Evolutionary conservation across 78 protist genomes (phyloP).

Genomic region (Chrysochromulina parva): DNA sequence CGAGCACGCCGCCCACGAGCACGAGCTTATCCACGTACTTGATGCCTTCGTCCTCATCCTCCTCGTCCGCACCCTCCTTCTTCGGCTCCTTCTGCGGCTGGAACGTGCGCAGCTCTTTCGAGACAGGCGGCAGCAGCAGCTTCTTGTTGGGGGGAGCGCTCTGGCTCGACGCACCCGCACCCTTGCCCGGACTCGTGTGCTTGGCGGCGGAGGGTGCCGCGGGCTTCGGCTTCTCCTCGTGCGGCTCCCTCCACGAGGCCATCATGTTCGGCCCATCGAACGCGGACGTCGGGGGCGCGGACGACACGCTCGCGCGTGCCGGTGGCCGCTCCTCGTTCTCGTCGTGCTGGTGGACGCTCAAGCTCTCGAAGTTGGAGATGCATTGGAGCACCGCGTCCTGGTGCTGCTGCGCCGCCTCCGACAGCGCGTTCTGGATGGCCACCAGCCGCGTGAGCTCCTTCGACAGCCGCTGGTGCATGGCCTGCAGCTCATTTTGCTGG

Average conservation of each 20-base stretch:
- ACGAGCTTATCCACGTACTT: background rate
- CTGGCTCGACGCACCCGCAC: too few relatives aligned
- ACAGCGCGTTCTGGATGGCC: background rate
- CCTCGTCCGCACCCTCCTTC: too few relatives aligned
- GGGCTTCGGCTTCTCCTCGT: too few relatives aligned
- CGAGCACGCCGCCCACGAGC: slow-evolving; percentile 4
- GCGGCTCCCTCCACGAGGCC: too few relatives aligned
- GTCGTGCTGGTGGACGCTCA: background rate
- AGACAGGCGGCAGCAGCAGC: background rate
- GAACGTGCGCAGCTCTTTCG: background rate
- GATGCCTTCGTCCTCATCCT: slow-evolving; percentile 7
- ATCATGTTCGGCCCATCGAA: too few relatives aligned
- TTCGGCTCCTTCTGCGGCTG: too few relatives aligned
- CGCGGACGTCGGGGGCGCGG: too few relatives aligned
- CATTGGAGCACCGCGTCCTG: slow-evolving; percentile 12
- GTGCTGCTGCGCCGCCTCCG: slow-evolving; percentile 6
- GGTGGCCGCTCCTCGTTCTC: too few relatives aligned
- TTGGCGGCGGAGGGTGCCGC: too few relatives aligned
- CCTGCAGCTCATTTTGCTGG: slow-evolving; percentile 22
- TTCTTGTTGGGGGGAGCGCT: background rate
- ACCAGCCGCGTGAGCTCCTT: background rate
- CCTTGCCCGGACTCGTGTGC: too few relatives aligned
- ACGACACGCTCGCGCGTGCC: too few relatives aligned
- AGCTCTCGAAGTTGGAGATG: background rate
- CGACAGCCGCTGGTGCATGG: background rate